These are phyloP conservation scores for Monosporozyma unispora DNA, from an alignment of 805 yeast species.

Conservation along the genomic window DNA sequence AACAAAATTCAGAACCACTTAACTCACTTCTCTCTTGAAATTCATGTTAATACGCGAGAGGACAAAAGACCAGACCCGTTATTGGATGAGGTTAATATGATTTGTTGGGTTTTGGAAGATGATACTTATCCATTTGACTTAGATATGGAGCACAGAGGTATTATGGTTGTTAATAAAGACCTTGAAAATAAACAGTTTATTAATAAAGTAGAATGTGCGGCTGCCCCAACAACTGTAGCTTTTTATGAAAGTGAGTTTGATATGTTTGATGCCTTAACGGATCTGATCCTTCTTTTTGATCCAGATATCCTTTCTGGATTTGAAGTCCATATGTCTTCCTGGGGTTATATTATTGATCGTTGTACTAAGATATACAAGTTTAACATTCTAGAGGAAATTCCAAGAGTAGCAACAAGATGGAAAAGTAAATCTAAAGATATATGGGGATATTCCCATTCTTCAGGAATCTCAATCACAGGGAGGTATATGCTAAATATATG, in stretches of 20 bases:
- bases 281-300: conserved; percentile 53
- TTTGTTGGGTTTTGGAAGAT: conserved; percentile 57
- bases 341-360: conserved; percentile 85
- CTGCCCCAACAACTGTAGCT: conserved; percentile 28
- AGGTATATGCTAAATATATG: conserved; percentile 80
- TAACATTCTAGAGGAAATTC: conserved; percentile 49
- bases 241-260: conserved; percentile 46
- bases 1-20: conserved; percentile 39
- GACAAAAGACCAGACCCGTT: conserved; percentile 55
- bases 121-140: conserved; percentile 31
- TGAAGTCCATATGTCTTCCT: conserved; percentile 69
- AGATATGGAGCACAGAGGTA: conserved; percentile 33
- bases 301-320: conserved; percentile 86
- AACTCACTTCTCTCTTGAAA: conserved; percentile 55
- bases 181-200: conserved; percentile 2
- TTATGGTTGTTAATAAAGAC: conserved; percentile 17
- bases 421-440: conserved; percentile 51
- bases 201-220: conserved; percentile 9
- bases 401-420: conserved; percentile 46
- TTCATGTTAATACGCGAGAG: conserved; percentile 51
- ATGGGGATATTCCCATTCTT: conserved; percentile 78
- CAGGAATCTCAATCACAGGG: conserved; percentile 63
- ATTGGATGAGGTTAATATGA: conserved; percentile 46
- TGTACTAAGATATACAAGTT: conserved; percentile 36
- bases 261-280: conserved; percentile 47